Base-by-base conservation (phyloP, 306 rosid species). In the Boehmeria nivea region DNA sequence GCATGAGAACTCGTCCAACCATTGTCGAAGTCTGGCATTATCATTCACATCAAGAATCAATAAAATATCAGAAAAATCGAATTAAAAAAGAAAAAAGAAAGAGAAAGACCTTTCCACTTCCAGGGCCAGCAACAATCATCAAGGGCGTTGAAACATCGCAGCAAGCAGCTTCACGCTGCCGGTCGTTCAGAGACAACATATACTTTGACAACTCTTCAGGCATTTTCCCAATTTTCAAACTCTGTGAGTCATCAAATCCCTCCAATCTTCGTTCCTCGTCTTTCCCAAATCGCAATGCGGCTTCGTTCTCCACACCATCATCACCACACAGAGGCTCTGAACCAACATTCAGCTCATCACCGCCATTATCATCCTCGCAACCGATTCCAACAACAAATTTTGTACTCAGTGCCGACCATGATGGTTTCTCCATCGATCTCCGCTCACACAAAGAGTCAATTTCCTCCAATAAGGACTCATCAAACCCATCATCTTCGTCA, bases 111-210 rank as follows among this genome's bases (percentile, higher is more conserved):
- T 90, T 90, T 70, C 98, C 95, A 71, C 98, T 90, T 76, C 98
- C 98, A 1, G 98, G 98, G 36, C 98, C 98, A 60, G 98, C 95
- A 27, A 78, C 76, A 66, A 90, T 84, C 83, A 90, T 80, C 59
- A 90, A 71, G 17, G 98, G 98, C 47, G 59, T 66, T 3, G 94
- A 87, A 72, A 82, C 80, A 59, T 87, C 81, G 57, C 72, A 48
- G 65, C 94, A 90, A 57, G 89, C 94, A 20, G 98, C 98, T 64
- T 90, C 94, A 64, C 88, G 72, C 51, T 90, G 98, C 67, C 83
- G 70, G 7, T 84, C 98, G 64, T 90, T 90, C 18, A 87, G 64
- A 53, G 90, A 79, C 51, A 60, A 53, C 65, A 87, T 56, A 59
- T 87, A 87, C 54, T 80, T 87, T 0, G 55, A 64, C 61, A 78